Evolutionary conservation across 257 asterid genomes (phyloP).

Genomic region (Plectranthus barbatus): DNA sequence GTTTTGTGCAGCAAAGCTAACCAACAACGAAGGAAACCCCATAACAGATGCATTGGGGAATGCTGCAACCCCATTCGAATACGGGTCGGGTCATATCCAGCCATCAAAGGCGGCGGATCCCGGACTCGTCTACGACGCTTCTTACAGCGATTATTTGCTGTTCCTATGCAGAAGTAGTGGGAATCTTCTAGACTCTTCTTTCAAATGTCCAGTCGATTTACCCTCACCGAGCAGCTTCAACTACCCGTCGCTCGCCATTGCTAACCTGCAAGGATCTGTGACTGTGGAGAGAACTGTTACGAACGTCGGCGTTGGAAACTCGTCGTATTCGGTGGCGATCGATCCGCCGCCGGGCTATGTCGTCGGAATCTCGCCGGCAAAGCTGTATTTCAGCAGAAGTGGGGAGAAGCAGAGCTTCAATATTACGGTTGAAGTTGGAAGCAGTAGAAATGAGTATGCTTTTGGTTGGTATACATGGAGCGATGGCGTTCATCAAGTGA

Average conservation of each 20-base stretch:
- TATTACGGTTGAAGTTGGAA: conserved; percentile 11
- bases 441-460: conserved; percentile 1
- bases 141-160: conserved; percentile 31
- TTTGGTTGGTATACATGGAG: conserved; percentile 28
- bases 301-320: conserved; percentile 29
- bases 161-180: conserved; percentile 26
- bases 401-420: conserved; percentile 31
- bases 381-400: conserved; percentile 4
- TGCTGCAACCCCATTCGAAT: conserved; percentile 28
- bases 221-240: conserved; percentile 29
- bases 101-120: conserved; percentile 50
- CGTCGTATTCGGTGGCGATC: conserved; percentile 13
- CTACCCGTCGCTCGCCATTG: conserved; percentile 45
- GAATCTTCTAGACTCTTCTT: conserved; percentile 6
- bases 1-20: conserved; percentile 19
- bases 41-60: conserved; percentile 27
- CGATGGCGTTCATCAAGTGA: conserved; percentile 30
- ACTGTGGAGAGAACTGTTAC: conserved; percentile 38
- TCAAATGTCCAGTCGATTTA: conserved; percentile 14
- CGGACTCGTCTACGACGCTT: conserved; percentile 41
- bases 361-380: conserved; percentile 19
- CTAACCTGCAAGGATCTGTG: conserved; percentile 15
- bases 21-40: conserved; percentile 18
- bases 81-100: conserved; percentile 42
- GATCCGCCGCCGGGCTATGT: conserved; percentile 23